Conservation (phyloP, 371 early-diverging fungal genomes). For the Mortierella sp. region DNA sequence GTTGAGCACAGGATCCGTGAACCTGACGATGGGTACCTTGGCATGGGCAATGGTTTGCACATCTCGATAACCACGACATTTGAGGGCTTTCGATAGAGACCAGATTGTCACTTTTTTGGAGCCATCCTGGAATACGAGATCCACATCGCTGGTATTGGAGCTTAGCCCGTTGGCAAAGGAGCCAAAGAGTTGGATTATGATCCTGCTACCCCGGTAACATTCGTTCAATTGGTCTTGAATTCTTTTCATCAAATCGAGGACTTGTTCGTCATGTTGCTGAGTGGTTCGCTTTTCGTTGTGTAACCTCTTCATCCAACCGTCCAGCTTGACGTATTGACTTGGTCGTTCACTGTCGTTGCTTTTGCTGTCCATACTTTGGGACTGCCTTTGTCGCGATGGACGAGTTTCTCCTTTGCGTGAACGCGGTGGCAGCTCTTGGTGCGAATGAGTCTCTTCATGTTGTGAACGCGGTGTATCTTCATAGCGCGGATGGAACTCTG, state of each 20-base stretch:
- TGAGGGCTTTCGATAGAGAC: background rate
- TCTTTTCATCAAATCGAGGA: background rate
- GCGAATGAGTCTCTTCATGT: too few relatives aligned
- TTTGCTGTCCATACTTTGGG: background rate
- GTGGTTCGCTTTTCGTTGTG: background rate
- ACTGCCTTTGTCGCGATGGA: background rate
- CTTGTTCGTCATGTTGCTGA: background rate
- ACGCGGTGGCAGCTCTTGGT: too few relatives aligned
- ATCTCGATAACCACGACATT: background rate
- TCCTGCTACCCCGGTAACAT: background rate
- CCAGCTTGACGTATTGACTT: background rate
- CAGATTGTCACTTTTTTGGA: background rate
- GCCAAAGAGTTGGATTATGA: background rate
- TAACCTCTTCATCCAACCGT: background rate
- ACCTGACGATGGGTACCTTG: constrained; percentile 75
- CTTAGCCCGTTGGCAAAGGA: constrained; percentile 11
- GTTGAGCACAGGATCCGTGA: constrained; percentile 62
- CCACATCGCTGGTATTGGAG: background rate
- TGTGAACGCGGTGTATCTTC: too few relatives aligned
- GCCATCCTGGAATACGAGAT: background rate
- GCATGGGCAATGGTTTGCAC: constrained; percentile 18
- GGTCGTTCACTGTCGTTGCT: background rate
- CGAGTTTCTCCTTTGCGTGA: too few relatives aligned
- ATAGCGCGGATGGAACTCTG: too few relatives aligned
- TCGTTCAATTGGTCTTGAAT: background rate